Base-by-base conservation (phyloP, 768 basidiomycete species). In the Psilocybe subaeruginosa region DNA sequence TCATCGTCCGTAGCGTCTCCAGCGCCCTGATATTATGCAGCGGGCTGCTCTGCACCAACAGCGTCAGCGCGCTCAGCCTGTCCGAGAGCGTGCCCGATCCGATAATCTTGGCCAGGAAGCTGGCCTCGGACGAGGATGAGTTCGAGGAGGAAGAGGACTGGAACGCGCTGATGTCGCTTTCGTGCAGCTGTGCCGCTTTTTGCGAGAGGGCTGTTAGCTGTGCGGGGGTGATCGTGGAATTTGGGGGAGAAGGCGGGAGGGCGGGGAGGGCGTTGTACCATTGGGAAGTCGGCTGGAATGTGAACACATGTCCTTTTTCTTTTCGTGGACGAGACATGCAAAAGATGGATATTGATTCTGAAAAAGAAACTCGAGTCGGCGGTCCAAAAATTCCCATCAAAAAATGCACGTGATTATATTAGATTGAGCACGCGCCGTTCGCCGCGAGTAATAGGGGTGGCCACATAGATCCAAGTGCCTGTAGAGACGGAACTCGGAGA, bases 71-170 rank as follows among this genome's bases (percentile, higher is more conserved):
- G 64, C 93, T 93, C 1, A 99, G 85, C 56, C 93, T 84, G 71
- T 98, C 97, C 14, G 93, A 93, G 14, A 96, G 85, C 3, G 97
- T 99, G 59, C 97, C 97, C 27, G 88, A 89, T 41, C 86, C 81
- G 27, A 97, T 86, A 59, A 99, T 90, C 68, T 92, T 92, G 54
- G 88, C 81, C 48, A 99, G 81, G 77, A 99, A 99, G 4, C 78
- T 80, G 12, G 84, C 82, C 73, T 97, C 95, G 3, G 95, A 89
- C 4, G 87, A 78, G 3, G 92, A 86, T 11, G 86, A 80, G 37
- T 76, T 73, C n/a, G 84, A 80, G 2, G 78, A 80, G 1, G 85
- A 79, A 0, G 83, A 80, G 1, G 68, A 74, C 47, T 84, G 80
- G 73, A 85, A 87, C 0, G 80, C 72, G 8, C 72, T 77, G 64